These are phyloP conservation scores for Dothistroma pini DNA, from an alignment of 2,329 filamentous ascomycete genomes.

Conservation along the genomic window DNA sequence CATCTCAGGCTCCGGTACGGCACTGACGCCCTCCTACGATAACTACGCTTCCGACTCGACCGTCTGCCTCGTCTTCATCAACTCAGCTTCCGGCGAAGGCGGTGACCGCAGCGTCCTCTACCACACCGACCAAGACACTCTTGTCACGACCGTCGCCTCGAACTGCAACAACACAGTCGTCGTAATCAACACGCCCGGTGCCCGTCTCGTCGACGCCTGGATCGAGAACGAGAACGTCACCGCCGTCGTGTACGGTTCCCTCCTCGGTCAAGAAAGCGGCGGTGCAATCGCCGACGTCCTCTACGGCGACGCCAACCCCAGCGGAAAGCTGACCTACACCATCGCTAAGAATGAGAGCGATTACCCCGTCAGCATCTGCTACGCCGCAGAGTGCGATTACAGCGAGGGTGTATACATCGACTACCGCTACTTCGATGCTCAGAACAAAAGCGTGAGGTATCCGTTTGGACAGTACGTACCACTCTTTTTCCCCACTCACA, in stretches of 20 bases:
- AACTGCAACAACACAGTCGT: conserved; percentile 33
- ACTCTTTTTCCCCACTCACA: not conserved
- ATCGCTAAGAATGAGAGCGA: conserved; percentile 31
- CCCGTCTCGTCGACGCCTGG: conserved; percentile 29
- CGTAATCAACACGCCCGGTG: conserved; percentile 29
- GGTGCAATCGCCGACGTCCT: conserved; percentile 28
- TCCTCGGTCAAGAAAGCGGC: conserved; percentile 32
- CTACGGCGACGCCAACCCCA: conserved; percentile 31
- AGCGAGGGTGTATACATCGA: conserved; percentile 43
- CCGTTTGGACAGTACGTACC: conserved; percentile 38
- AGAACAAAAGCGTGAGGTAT: conserved; percentile 40
- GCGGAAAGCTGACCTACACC: conserved; percentile 30
- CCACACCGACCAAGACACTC: conserved; percentile 25
- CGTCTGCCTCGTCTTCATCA: conserved; percentile 35
- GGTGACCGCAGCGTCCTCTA: conserved; percentile 28
- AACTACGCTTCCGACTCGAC: conserved; percentile 15
- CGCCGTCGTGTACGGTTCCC: conserved; percentile 29
- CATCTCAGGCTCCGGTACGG: conserved; percentile 11
- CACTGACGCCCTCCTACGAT: conserved; percentile 10
- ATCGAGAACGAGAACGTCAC: conserved; percentile 33
- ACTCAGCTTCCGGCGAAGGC: conserved; percentile 29
- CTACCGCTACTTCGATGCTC: conserved; percentile 42
- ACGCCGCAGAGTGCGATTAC: conserved; percentile 40
- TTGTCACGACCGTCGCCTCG: conserved; percentile 34
- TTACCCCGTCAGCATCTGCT: conserved; percentile 62